Evolutionary conservation across 768 basidiomycete genomes (phyloP).

Genomic region (Fistulinella prunicolor): DNA sequence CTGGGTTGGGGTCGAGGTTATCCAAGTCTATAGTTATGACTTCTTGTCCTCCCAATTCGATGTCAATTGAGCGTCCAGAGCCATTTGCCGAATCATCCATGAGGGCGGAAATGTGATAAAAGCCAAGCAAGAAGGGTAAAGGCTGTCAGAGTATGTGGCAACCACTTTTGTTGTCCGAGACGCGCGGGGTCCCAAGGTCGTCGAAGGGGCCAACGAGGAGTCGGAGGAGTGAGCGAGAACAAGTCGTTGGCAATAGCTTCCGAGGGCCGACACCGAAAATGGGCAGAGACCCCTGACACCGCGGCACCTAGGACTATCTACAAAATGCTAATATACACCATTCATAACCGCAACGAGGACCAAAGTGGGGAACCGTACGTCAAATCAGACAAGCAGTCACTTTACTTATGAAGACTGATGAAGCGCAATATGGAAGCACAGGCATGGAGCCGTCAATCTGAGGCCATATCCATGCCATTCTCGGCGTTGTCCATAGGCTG

Average conservation of each 20-base stretch:
- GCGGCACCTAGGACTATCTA: neutral
- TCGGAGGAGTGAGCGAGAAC: neutral
- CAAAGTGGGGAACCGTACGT: no score
- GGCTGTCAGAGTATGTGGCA: neutral
- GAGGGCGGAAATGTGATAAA: neutral
- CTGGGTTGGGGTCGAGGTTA: slow-evolving; percentile 74
- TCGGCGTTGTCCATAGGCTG: neutral
- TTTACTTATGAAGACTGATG: neutral
- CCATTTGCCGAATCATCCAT: slow-evolving; percentile 19
- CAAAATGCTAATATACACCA: neutral
- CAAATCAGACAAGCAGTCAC: neutral
- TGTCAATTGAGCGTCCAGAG: slow-evolving; percentile 51
- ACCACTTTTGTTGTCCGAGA: no score
- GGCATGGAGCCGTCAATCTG: neutral
- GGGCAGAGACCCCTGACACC: neutral
- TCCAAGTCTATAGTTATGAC: slow-evolving; percentile 89
- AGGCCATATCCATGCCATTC: neutral
- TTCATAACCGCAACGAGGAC: neutral
- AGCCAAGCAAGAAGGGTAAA: neutral
- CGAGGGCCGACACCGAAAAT: neutral
- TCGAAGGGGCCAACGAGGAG: neutral
- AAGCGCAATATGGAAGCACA: neutral
- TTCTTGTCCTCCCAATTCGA: slow-evolving; percentile 80
- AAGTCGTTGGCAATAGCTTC: neutral
- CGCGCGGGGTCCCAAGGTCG: no score